Percentiles rank a stretch among this genome's conserved stretches.
These are phyloP conservation scores for Simmondsia chinensis DNA, from an alignment of 148 eudicot species.

Conservation along the genomic window DNA sequence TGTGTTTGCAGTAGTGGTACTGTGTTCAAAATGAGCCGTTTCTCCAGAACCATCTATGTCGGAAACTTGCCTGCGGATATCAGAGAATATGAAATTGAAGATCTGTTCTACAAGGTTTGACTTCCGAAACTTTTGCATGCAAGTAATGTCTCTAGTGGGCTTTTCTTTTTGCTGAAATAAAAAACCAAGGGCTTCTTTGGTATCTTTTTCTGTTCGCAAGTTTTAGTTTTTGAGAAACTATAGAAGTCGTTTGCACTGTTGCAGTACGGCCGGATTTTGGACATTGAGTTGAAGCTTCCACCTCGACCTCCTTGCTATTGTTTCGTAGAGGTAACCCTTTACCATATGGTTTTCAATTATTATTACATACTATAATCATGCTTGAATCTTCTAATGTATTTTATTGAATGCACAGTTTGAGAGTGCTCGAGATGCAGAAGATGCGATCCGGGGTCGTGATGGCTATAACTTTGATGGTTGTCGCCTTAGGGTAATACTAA, in stretches of 20 bases:
- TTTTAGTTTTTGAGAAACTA: too few species aligned
- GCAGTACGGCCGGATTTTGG: constrained; percentile 97
- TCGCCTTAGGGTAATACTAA: constrained; percentile 67
- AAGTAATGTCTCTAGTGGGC: too few species aligned
- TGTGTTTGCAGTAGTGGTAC: constrained; percentile 27
- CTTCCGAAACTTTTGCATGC: background rate
- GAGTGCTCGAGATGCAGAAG: constrained; percentile 90
- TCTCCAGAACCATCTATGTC: constrained; percentile 87
- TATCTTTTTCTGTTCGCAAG: too few species aligned
- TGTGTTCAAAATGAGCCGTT: constrained; percentile 67
- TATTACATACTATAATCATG: background rate
- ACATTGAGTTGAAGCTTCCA: constrained; percentile 91
- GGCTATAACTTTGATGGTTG: constrained; percentile 98
- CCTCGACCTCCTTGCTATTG: constrained; percentile 91
- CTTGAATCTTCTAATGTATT: background rate
- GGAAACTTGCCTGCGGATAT: constrained; percentile 94
- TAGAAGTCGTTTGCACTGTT: constrained; percentile 5
- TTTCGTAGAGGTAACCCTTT: constrained; percentile 78
- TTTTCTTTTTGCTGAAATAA: too few species aligned
- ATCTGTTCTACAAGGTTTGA: constrained; percentile 88
- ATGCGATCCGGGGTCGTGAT: constrained; percentile 95
- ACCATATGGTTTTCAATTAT: background rate
- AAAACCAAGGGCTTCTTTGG: too few species aligned
- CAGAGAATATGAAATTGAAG: constrained; percentile 85
- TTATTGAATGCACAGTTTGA: constrained; percentile 52